These are phyloP conservation scores for Pisolithus sp. DNA, from an alignment of 768 basidiomycete genomes.

Conservation along the genomic window DNA sequence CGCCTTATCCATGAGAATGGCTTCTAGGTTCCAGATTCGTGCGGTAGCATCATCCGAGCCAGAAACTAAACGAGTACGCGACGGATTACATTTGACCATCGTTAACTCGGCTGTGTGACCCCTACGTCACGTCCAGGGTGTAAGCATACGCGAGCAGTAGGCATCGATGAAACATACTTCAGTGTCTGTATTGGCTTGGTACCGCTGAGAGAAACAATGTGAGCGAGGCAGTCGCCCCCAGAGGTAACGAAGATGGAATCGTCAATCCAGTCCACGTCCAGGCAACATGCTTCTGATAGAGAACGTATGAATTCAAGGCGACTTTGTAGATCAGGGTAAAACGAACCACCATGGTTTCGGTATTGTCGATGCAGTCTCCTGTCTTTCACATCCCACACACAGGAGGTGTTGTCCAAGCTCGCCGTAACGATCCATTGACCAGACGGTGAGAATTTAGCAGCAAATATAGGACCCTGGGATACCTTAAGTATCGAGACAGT, in stretches of 20 bases:
- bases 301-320: conserved; percentile 4
- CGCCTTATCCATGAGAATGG: conserved; percentile 28
- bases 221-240: conserved; percentile 61
- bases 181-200: conserved; percentile 54
- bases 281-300: conserved; percentile 54
- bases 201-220: conserved; percentile 52
- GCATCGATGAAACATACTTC: conserved; percentile 36
- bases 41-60: conserved; percentile 80
- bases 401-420: conserved; percentile 70
- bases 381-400: conserved; percentile 69
- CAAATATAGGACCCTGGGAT: conserved; percentile 71
- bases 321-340: neutral
- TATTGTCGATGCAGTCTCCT: conserved; percentile 60
- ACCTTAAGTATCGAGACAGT: conserved; percentile 13
- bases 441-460: conserved; percentile 66
- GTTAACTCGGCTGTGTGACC: conserved; percentile 77
- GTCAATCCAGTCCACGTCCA: conserved; percentile 77
- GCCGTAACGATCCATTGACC: conserved; percentile 71
- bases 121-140: conserved; percentile 28
- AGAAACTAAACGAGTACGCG: conserved; percentile 64
- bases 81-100: conserved; percentile 63
- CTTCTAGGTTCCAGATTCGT: conserved; percentile 66
- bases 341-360: conserved; percentile 56
- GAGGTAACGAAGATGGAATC: conserved; percentile 67
- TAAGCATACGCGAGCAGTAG: neutral